phyloP scores from a whole-genome alignment of 2,329 filamentous ascomycete species.

The Lecanosticta acicola region DNA sequence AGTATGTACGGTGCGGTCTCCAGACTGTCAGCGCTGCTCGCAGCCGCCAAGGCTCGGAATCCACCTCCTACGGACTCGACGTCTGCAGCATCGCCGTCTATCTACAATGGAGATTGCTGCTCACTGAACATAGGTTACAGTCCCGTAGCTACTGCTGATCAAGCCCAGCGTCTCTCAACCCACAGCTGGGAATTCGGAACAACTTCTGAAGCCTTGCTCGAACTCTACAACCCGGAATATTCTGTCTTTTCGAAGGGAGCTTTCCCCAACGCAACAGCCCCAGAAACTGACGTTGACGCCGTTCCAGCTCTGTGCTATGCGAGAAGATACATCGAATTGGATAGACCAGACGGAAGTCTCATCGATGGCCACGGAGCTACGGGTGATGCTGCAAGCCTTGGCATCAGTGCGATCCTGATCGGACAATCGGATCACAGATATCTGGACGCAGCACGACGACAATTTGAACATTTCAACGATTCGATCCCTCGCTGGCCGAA shows the following conservation, averaged over 20 bases:
- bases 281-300: slow-evolving; percentile 3
- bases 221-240: slow-evolving; percentile 35
- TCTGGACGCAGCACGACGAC: slow-evolving; percentile 37
- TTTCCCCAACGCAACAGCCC: slow-evolving; percentile 9
- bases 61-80: not conserved
- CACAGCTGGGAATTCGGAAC: slow-evolving; percentile 40
- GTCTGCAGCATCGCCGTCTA: not conserved
- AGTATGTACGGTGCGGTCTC: not conserved
- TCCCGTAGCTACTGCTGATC: slow-evolving; percentile 7
- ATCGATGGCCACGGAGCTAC: slow-evolving; percentile 35
- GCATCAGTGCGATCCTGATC: slow-evolving; percentile 42
- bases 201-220: slow-evolving; percentile 38
- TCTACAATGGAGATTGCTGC: slow-evolving; percentile 5
- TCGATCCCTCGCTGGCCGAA: slow-evolving; percentile 32
- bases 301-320: slow-evolving; percentile 23
- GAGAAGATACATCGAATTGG: slow-evolving; percentile 32
- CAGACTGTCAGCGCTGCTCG: not conserved
- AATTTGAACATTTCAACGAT: slow-evolving; percentile 38
- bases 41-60: not conserved
- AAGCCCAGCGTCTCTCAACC: slow-evolving; percentile 12
- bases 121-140: slow-evolving; percentile 11
- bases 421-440: slow-evolving; percentile 35
- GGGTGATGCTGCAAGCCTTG: slow-evolving; percentile 44
- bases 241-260: slow-evolving; percentile 33
- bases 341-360: slow-evolving; percentile 25